A percentile compares a stretch with the other conserved stretches of the same genome.
phyloP scores from a whole-genome alignment of 2,329 filamentous ascomycete species.

The Xylaria sp. region DNA sequence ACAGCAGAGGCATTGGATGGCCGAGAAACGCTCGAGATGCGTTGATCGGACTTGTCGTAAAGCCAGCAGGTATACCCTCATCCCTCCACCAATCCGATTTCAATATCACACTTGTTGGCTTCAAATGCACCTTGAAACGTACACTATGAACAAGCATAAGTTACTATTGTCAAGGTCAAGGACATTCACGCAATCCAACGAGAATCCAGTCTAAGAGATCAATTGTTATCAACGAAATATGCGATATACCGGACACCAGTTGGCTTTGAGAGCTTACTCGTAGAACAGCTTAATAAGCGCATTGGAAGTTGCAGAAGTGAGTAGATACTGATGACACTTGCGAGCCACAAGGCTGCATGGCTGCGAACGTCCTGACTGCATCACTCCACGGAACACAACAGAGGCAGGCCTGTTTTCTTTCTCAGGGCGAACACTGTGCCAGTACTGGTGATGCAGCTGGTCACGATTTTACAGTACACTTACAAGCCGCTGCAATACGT shows the following conservation, averaged over 20 bases:
- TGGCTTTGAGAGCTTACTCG: not conserved
- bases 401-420: constrained; percentile 6
- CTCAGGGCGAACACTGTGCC: constrained; percentile 27
- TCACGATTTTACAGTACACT: not conserved
- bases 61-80: not conserved
- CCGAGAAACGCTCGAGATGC: not conserved
- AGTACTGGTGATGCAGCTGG: constrained; percentile 5
- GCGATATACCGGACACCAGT: not conserved
- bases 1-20: not conserved
- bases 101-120: not conserved
- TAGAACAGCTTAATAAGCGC: not conserved
- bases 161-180: not conserved
- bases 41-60: not conserved
- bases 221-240: not conserved
- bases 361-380: constrained; percentile 30
- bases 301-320: not conserved
- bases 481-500: not conserved
- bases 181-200: not conserved
- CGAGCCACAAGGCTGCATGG: constrained; percentile 34
- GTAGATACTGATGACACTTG: constrained; percentile 5
- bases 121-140: not conserved
- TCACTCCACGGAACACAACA: constrained; percentile 9
- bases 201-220: not conserved
- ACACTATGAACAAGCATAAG: not conserved
- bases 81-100: not conserved